Base-by-base conservation (phyloP, 139 green algal species). In the Volvox reticuliferus region DNA sequence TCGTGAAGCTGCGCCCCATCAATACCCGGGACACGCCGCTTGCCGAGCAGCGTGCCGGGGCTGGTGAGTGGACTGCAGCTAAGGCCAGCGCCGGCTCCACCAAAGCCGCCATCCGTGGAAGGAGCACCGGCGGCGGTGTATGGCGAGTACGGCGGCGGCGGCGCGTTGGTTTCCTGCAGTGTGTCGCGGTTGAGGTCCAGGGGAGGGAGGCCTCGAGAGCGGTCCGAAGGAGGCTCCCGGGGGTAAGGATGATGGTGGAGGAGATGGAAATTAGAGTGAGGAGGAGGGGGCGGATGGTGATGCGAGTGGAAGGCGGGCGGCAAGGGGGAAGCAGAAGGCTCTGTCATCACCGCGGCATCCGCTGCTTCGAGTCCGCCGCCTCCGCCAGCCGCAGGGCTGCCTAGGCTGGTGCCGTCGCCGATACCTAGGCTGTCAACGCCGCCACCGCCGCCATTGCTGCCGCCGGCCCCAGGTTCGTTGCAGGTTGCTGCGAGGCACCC, bases 21-120 rank as follows among this genome's bases (percentile, higher is more conserved):
- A 19, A 6, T 55, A 0, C n/a, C 81, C 5, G 81, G 61, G 22
- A 63, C 17, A 19, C 61, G 81, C 1, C 81, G 28, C 20, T 88
- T 88, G 63, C 82, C 82, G 13, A 88, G 82, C 30, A 88, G 82
- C 6, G 32, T 79, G 30, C 20, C 65, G 3, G 82, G 82, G 63
- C 63, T 88, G 30, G 63, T 75, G 82, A 22, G 20, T 65, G 82
- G 32, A 13, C 82, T 55, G 44, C 26, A 28, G 50, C 44, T 55
- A 36, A 20, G 0, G 44, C 20, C 30, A 50, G 2, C 30, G 61
- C n/a, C 76, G 26, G n/a, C 30, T 12, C n/a, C 76, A 5, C 44
- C 44, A 55, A 55, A 55, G 44, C 12, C 65, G 65, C 9, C 65
- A 12, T 2, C 65, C 6, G 9, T 3, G 65, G 65, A 73, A 73